Conservation (phyloP, 2,329 filamentous ascomycete genomes). For the Penicillium polonicum region DNA sequence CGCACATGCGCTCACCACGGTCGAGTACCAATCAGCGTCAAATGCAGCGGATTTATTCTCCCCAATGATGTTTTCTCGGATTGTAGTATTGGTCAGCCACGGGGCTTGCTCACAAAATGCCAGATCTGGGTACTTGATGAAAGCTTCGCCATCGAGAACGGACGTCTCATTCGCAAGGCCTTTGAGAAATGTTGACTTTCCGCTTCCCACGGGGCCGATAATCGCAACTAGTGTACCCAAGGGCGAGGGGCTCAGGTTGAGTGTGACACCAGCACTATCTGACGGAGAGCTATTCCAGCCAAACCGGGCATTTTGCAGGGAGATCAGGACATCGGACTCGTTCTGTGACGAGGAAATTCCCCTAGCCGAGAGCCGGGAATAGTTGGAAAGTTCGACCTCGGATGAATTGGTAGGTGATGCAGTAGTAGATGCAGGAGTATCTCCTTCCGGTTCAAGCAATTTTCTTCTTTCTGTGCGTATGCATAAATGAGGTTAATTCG, state of each 20-base stretch:
- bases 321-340: not conserved
- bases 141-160: constrained; percentile 13
- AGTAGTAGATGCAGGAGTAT: no score
- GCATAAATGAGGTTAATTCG: no score
- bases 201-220: constrained; percentile 49
- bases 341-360: no score
- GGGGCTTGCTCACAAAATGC: constrained; percentile 31
- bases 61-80: constrained; percentile 32
- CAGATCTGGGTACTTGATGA: constrained; percentile 17
- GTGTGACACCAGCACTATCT: constrained; percentile 3
- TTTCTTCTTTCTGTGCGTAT: no score
- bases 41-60: constrained; percentile 11
- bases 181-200: constrained; percentile 48
- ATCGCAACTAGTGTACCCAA: constrained; percentile 39
- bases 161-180: constrained; percentile 33
- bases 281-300: constrained; percentile 5
- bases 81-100: constrained; percentile 29
- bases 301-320: constrained; percentile 11
- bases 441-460: no score
- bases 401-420: no score
- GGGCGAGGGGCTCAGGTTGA: not conserved
- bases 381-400: no score
- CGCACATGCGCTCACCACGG: constrained; percentile 22
- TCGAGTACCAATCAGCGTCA: constrained; percentile 19
- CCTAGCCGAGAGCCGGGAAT: no score